Evolutionary conservation across 805 yeast genomes (phyloP).

Genomic region (Candida hungchunana): DNA sequence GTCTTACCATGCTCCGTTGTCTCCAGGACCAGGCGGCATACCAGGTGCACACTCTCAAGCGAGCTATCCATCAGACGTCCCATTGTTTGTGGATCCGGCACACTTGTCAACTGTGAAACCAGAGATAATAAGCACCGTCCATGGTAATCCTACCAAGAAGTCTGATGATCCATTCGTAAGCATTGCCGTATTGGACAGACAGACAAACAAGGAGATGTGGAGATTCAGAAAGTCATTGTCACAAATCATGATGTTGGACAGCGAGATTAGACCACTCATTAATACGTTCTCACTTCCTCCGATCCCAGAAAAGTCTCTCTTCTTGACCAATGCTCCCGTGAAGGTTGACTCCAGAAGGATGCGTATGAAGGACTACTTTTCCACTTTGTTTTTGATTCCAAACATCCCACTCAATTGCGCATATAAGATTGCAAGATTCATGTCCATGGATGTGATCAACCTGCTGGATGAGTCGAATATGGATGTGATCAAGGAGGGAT

Average conservation of each 20-base stretch:
- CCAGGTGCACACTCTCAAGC: constrained; percentile 5
- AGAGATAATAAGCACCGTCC: constrained; percentile 45
- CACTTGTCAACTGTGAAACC: constrained; percentile 50
- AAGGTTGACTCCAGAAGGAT: constrained; percentile 60
- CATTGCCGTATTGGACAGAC: constrained; percentile 60
- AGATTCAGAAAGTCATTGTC: constrained; percentile 59
- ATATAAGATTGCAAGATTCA: constrained; percentile 53
- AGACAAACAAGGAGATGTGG: constrained; percentile 66
- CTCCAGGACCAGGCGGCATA: not conserved
- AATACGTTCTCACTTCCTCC: constrained; percentile 47
- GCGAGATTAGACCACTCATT: constrained; percentile 48
- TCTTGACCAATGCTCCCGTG: constrained; percentile 54
- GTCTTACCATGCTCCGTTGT: not conserved
- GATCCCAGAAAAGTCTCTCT: constrained; percentile 61
- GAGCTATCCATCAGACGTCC: constrained; percentile 33
- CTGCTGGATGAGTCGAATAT: constrained; percentile 47
- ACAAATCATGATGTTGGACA: constrained; percentile 60
- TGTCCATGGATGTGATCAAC: constrained; percentile 64
- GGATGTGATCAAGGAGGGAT: constrained; percentile 61
- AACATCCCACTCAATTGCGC: constrained; percentile 51
- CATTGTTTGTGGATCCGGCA: constrained; percentile 54
- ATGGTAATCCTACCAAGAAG: constrained; percentile 36
- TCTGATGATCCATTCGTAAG: constrained; percentile 57
- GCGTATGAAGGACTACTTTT: constrained; percentile 55
- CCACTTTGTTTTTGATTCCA: constrained; percentile 51